These are phyloP conservation scores for Pleurotus pulmonarius DNA, from an alignment of 768 basidiomycete genomes.

Conservation along the genomic window DNA sequence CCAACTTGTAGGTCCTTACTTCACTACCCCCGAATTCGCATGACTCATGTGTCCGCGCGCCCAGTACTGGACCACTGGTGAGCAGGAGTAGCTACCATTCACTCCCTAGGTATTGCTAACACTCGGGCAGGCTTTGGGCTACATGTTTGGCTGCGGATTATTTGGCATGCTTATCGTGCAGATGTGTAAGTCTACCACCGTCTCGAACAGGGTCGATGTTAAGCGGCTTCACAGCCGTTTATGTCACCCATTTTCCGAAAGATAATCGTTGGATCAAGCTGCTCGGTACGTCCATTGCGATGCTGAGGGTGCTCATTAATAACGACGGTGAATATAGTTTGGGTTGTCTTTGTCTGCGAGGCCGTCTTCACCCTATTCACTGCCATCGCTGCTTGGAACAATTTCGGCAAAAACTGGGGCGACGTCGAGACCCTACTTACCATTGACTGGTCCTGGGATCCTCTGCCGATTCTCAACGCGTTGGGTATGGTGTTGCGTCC, in stretches of 20 bases:
- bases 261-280: constrained; percentile 11
- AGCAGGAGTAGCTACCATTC: neutral
- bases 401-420: constrained; percentile 16
- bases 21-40: too few relatives aligned
- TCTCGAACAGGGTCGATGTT: neutral
- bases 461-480: constrained; percentile 6
- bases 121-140: constrained; percentile 13
- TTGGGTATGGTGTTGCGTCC: neutral
- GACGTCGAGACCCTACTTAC: constrained; percentile 9
- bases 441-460: constrained; percentile 14
- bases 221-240: constrained; percentile 12
- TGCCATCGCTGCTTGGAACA: constrained; percentile 15
- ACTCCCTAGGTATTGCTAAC: neutral
- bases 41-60: too few relatives aligned
- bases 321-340: constrained; percentile 10
- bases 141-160: constrained; percentile 15
- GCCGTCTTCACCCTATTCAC: constrained; percentile 13
- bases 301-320: neutral
- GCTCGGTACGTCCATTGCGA: constrained; percentile 7
- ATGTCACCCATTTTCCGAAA: constrained; percentile 10
- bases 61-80: constrained; percentile 6
- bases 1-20: too few relatives aligned
- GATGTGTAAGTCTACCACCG: constrained; percentile 11
- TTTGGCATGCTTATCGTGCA: constrained; percentile 18
- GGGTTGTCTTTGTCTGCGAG: constrained; percentile 15